phyloP scores from a whole-genome alignment of 2,329 filamentous ascomycete genomes.

The Aspergillus arachidicola region DNA sequence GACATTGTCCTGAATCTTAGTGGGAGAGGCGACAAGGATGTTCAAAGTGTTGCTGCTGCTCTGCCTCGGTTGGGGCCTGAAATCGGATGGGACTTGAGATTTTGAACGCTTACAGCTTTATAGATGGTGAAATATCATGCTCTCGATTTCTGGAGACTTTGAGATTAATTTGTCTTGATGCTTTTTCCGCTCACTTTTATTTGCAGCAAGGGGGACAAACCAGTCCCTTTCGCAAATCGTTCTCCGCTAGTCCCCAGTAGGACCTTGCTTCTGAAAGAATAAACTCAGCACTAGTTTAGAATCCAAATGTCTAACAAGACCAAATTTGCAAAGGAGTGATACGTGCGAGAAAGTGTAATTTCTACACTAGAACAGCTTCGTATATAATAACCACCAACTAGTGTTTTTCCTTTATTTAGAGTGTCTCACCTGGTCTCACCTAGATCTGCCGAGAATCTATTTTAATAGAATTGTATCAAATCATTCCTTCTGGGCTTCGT shows the following conservation, averaged over 20 bases:
- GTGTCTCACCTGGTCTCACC: neutral
- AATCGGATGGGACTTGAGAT: no score
- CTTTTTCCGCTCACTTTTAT: no score
- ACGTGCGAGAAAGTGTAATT: neutral
- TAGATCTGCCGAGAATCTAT: neutral
- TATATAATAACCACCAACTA: neutral
- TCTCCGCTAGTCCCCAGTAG: conserved; percentile 19
- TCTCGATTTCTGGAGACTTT: no score
- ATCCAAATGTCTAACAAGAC: no score
- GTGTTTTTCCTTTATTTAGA: neutral
- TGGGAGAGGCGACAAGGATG: no score
- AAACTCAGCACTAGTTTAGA: neutral
- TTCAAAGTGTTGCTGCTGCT: no score
- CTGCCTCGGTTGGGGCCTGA: no score
- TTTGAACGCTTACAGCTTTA: no score
- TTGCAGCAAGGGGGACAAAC: no score
- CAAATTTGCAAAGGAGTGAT: neutral
- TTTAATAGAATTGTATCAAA: neutral
- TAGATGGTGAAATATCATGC: no score
- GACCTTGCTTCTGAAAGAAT: neutral
- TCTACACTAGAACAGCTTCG: neutral
- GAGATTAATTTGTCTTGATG: no score
- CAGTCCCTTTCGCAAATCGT: conserved; percentile 49
- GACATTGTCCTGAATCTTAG: no score
- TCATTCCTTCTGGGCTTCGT: neutral